phyloP scores from a whole-genome alignment of 2,329 filamentous ascomycete species.

The Fusarium phyllophilum region DNA sequence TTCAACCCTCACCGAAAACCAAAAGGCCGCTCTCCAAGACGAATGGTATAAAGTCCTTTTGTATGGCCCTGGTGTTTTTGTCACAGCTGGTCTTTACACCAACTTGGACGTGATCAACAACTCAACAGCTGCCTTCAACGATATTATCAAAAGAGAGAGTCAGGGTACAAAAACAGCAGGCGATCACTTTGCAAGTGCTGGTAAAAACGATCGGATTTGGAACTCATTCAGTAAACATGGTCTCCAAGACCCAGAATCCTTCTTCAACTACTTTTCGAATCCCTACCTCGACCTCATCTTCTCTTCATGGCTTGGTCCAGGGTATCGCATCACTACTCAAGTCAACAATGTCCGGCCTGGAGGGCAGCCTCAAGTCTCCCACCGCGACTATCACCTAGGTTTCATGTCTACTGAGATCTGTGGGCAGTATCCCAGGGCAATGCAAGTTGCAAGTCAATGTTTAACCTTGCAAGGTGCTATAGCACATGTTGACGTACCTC shows the following conservation, averaged over 20 bases:
- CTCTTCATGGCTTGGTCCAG: slow-evolving; percentile 67
- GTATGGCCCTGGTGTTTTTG: slow-evolving; percentile 67
- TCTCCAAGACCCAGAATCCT: slow-evolving; percentile 60
- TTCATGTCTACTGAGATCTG: slow-evolving; percentile 64
- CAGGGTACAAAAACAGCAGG: slow-evolving; percentile 54
- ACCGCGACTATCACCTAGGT: slow-evolving; percentile 73
- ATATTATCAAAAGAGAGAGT: slow-evolving; percentile 60
- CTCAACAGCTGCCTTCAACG: slow-evolving; percentile 59
- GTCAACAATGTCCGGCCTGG: slow-evolving; percentile 71
- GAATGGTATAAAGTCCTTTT: slow-evolving; percentile 69
- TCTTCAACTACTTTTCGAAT: slow-evolving; percentile 68
- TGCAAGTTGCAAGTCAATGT: slow-evolving; percentile 65
- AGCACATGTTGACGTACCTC: slow-evolving; percentile 69
- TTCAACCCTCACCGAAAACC: slow-evolving; percentile 36
- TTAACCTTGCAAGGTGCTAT: slow-evolving; percentile 72
- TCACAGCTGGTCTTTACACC: slow-evolving; percentile 64
- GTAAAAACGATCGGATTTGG: slow-evolving; percentile 71
- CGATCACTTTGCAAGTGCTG: slow-evolving; percentile 68
- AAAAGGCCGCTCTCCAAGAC: slow-evolving; percentile 60
- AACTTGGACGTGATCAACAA: slow-evolving; percentile 53
- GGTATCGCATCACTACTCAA: slow-evolving; percentile 69
- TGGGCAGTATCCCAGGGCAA: slow-evolving; percentile 59
- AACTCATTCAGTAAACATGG: slow-evolving; percentile 73
- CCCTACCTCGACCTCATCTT: slow-evolving; percentile 65
- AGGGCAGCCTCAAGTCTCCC: slow-evolving; percentile 64